Evolutionary conservation across 257 asterid species (phyloP), one percentile per base, ranked within the genome.

Genomic region (Catharanthus roseus): DNA sequence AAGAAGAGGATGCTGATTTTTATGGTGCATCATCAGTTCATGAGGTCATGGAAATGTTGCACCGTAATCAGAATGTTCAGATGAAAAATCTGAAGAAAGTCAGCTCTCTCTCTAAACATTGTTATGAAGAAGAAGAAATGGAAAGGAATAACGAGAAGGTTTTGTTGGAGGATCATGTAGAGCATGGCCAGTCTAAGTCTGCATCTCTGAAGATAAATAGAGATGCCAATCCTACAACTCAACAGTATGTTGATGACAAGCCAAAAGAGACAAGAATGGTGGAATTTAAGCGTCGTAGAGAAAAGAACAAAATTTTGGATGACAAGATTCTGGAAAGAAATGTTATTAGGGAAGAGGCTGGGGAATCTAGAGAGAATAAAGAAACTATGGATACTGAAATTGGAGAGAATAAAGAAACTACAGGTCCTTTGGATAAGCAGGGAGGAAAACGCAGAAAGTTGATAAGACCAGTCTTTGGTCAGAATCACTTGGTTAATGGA

Each of bases 261-360:
- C 86, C 77, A 1, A 75, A 73, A 64, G 96, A 87, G 81, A 87
- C 89, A 11, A 82, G 96, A 47, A 64, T 53, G 26, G 85, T 87
- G 81, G 88, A 81, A 74, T 90, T 87, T 69, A 85, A 79, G 82
- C 96, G 95, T 39, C 85, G 89, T 63, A 82, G 86, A 72, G 81
- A 82, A 41, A 76, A 71, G 73, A 82, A 77, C 71, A 87, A 77
- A 81, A 70, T 38, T 47, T 53, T 76, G 72, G 79, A 75, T 42
- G 77, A 69, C 68, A 69, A 51, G 70, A 51, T 28, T 49, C 47
- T 47, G 44, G 76, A 64, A 58, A 9, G 19, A 61, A 61, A 4
- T 61, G 39, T 6, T 38, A 13, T 41, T 58, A 29, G 50, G 66
- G 67, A 55, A 21, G 81, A 64, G 38, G 60, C 73, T 57, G 70